phyloP scores from a whole-genome alignment of 768 basidiomycete species.

The Phallus indusiatus region DNA sequence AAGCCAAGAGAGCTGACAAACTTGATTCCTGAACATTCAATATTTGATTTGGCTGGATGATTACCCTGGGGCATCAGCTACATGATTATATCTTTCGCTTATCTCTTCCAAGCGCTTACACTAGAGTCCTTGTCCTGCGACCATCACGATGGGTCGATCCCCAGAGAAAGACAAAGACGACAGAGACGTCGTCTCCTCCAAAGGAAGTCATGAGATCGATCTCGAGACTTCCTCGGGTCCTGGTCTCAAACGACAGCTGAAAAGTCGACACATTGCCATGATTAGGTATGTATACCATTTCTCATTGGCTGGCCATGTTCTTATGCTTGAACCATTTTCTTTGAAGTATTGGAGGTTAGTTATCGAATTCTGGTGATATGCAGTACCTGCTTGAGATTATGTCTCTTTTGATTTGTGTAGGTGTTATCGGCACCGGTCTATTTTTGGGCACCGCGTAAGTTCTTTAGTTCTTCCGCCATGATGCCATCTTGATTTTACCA shows the following conservation, averaged over 20 bases:
- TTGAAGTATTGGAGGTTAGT: conserved; percentile 24
- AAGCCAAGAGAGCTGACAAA: too few relatives aligned
- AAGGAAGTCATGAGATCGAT: background rate
- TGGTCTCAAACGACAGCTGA: conserved; percentile 50
- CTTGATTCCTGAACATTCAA: too few relatives aligned
- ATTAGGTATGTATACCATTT: conserved; percentile 45
- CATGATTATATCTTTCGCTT: too few relatives aligned
- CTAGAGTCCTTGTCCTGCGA: background rate
- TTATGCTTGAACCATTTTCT: background rate
- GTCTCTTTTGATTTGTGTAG: conserved; percentile 15
- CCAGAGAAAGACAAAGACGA: background rate
- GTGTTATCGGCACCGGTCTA: conserved; percentile 47
- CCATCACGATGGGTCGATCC: background rate
- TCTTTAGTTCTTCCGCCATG: conserved; percentile 9
- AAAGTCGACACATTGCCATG: conserved; percentile 76
- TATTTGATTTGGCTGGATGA: too few relatives aligned
- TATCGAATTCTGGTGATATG: background rate
- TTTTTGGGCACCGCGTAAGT: conserved; percentile 42
- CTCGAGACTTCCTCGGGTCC: background rate
- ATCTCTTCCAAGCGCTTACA: too few relatives aligned
- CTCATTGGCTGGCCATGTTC: background rate
- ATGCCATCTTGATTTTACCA: conserved; percentile 9
- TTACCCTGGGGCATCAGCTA: background rate
- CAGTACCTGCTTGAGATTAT: background rate
- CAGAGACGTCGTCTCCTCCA: background rate